Conservation (phyloP, 1,139 yeast species). For the Pichia norvegensis region DNA sequence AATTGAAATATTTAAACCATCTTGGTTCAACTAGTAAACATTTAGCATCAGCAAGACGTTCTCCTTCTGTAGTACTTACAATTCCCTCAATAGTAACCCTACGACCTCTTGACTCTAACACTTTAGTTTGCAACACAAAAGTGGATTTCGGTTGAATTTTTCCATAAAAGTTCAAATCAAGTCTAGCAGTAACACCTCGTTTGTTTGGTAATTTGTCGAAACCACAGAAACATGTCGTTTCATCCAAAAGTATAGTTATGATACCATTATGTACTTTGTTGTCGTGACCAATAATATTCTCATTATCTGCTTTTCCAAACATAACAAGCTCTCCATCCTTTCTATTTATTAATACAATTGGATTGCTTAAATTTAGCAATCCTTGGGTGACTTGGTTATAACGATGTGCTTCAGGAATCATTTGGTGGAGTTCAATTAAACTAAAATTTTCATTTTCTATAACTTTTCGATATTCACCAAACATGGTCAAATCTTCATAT, state of each 20-base stretch:
- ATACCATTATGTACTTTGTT: slow-evolving; percentile 85
- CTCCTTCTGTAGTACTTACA: slow-evolving; percentile 8
- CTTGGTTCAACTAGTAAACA: slow-evolving; percentile 70
- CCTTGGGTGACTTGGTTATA: slow-evolving; percentile 61
- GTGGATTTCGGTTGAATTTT: slow-evolving; percentile 64
- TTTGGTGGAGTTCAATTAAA: slow-evolving; percentile 32
- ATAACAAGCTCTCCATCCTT: slow-evolving; percentile 43
- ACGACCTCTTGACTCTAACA: slow-evolving; percentile 63
- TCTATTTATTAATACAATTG: slow-evolving; percentile 46
- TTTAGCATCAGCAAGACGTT: slow-evolving; percentile 44
- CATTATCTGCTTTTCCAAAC: slow-evolving; percentile 34
- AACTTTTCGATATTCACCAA: slow-evolving; percentile 30
- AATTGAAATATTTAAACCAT: slow-evolving; percentile 67
- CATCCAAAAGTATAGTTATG: slow-evolving; percentile 76
- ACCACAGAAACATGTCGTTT: slow-evolving; percentile 80
- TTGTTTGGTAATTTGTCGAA: slow-evolving; percentile 75
- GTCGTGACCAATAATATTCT: slow-evolving; percentile 48
- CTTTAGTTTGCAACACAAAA: slow-evolving; percentile 61
- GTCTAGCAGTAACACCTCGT: slow-evolving; percentile 84
- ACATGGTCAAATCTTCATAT: slow-evolving; percentile 1
- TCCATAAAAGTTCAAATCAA: slow-evolving; percentile 55
- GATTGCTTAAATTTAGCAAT: slow-evolving; percentile 46
- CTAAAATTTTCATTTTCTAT: slow-evolving; percentile 26
- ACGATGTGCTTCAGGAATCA: slow-evolving; percentile 56
- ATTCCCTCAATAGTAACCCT: slow-evolving; percentile 70